phyloP scores from a whole-genome alignment of 164 flowering plant species.

The Taxillus chinensis region DNA sequence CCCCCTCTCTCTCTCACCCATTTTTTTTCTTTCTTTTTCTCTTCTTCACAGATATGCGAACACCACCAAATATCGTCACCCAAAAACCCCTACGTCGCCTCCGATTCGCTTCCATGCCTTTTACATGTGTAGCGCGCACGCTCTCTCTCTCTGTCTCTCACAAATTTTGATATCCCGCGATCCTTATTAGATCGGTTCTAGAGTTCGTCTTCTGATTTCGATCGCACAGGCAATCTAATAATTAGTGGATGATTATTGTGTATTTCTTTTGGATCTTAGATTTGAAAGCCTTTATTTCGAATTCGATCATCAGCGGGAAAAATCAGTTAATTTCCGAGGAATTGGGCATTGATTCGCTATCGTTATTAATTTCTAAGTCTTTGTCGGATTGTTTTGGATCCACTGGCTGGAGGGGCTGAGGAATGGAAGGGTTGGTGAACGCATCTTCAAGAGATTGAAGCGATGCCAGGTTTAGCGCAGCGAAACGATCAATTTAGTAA shows the following conservation, averaged over 20 bases:
- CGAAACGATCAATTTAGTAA: constrained; percentile 18
- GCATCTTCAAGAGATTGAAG: constrained; percentile 5
- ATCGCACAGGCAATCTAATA: constrained; percentile 7
- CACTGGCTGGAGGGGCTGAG: not conserved
- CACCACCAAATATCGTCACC: constrained; percentile 24
- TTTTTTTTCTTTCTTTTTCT: not conserved
- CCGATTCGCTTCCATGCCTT: not conserved
- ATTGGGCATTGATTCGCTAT: not conserved
- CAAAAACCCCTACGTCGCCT: constrained; percentile 18
- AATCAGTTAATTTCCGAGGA: not conserved
- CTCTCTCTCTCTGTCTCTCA: not conserved
- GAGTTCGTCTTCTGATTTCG: constrained; percentile 4
- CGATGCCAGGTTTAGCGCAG: constrained; percentile 39
- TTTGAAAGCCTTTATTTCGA: constrained; percentile 6
- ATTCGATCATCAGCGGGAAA: not conserved
- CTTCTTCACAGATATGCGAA: not conserved
- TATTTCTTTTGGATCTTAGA: not conserved
- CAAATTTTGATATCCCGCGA: not conserved
- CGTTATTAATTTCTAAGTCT: not conserved
- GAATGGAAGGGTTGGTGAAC: constrained; percentile 9
- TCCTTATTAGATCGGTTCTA: not conserved
- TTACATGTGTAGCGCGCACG: not conserved
- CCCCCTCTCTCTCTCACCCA: constrained; percentile 4
- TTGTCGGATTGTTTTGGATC: constrained; percentile 1
- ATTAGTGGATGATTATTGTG: not conserved